phyloP scores from a whole-genome alignment of 1,284 basidiomycete genomes.

The Neotropicomus parvogracilis region DNA sequence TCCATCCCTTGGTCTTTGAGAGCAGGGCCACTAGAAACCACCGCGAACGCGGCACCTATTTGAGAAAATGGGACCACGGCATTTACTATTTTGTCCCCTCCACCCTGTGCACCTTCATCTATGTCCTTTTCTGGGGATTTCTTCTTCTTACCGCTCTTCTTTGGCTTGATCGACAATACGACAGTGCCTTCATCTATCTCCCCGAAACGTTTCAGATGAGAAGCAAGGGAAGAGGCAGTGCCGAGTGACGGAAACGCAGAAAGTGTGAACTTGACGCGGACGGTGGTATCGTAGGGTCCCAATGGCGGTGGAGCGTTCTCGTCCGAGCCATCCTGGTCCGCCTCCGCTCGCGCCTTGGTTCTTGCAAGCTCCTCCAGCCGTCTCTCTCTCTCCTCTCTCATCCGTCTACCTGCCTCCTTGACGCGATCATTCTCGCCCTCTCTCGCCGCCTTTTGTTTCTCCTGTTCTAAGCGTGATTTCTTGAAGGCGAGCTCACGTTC shows the following conservation, averaged over 20 bases:
- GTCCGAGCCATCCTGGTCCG: conserved; percentile 41
- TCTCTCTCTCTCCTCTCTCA: conserved; percentile 67
- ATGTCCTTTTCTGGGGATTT: conserved; percentile 10
- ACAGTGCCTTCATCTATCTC: conserved; percentile 57
- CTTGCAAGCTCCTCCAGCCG: conserved; percentile 47
- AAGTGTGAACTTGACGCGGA: conserved; percentile 65
- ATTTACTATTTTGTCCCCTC: conserved; percentile 58
- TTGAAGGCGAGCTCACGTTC: conserved; percentile 76
- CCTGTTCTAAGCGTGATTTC: conserved; percentile 61
- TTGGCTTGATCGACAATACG: conserved; percentile 58
- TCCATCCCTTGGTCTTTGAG: conserved; percentile 47
- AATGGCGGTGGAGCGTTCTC: conserved; percentile 46
- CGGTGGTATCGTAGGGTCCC: conserved; percentile 69
- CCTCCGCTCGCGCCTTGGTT: conserved; percentile 30
- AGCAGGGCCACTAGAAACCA: conserved; percentile 50
- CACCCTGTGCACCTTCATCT: conserved; percentile 33
- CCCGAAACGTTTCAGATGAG: conserved; percentile 59
- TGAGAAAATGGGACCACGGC: conserved; percentile 73
- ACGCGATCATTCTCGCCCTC: conserved; percentile 70
- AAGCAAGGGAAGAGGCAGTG: conserved; percentile 46
- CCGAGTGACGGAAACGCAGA: conserved; percentile 54
- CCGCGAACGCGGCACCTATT: conserved; percentile 69
- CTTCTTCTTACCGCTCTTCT: conserved; percentile 34
- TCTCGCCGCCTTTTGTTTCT: conserved; percentile 51
- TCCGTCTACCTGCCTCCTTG: conserved; percentile 70